Percentiles rank a stretch among this genome's conserved stretches.
Conservation (phyloP, 2,329 filamentous ascomycete species). For the Biscogniauxia marginata region DNA sequence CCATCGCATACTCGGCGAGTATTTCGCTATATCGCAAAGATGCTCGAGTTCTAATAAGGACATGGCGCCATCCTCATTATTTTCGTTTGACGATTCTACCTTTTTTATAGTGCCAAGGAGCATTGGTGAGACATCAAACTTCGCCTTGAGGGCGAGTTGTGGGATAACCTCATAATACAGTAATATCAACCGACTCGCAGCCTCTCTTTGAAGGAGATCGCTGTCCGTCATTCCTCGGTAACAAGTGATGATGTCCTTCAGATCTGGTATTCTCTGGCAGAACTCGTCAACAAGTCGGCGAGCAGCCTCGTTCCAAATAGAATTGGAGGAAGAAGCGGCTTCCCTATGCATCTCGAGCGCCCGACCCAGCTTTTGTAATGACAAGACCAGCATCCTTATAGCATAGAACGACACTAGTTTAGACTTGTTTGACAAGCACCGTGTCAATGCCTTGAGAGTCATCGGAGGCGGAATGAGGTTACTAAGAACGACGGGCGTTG, state of each 20-base stretch:
- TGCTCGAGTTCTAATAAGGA: constrained; percentile 75
- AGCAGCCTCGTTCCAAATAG: constrained; percentile 68
- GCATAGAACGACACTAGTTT: constrained; percentile 83
- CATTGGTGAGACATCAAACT: constrained; percentile 81
- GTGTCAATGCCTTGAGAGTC: constrained; percentile 73
- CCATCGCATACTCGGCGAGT: constrained; percentile 86
- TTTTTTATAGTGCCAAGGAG: constrained; percentile 67
- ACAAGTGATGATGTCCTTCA: constrained; percentile 75
- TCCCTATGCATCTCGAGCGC: constrained; percentile 62
- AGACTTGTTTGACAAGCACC: constrained; percentile 75
- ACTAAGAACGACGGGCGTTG: constrained; percentile 75
- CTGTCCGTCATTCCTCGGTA: constrained; percentile 69
- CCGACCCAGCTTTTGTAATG: constrained; percentile 72
- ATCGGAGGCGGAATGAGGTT: constrained; percentile 82
- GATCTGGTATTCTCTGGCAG: constrained; percentile 71
- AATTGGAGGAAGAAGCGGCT: constrained; percentile 39
- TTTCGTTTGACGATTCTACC: constrained; percentile 54
- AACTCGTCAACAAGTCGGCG: constrained; percentile 72
- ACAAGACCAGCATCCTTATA: constrained; percentile 72
- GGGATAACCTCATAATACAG: constrained; percentile 86
- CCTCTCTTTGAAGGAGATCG: constrained; percentile 73
- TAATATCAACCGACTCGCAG: constrained; percentile 72
- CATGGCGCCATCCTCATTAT: constrained; percentile 51
- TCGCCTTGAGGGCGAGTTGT: constrained; percentile 74
- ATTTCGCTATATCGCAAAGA: constrained; percentile 74